phyloP scores from a whole-genome alignment of 2,329 filamentous ascomycete species.

The Pseudocercospora pini-densiflorae region DNA sequence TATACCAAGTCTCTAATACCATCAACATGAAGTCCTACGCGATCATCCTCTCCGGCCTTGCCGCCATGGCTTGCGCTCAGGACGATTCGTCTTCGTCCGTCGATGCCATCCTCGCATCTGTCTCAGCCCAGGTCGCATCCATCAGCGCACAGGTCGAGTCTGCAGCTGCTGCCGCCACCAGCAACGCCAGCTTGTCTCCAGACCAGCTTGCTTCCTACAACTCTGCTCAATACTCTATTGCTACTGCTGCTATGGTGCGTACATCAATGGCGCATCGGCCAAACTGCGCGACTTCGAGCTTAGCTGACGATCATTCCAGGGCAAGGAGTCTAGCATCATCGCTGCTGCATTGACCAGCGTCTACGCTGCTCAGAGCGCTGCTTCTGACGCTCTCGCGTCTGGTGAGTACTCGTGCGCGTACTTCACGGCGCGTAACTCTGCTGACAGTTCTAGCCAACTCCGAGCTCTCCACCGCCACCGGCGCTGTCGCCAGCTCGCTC shows the following conservation, averaged over 20 bases:
- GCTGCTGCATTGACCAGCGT: slow-evolving; percentile 22
- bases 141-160: slow-evolving; percentile 18
- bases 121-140: slow-evolving; percentile 18
- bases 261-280: not conserved
- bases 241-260: slow-evolving; percentile 23
- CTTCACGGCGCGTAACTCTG: not conserved
- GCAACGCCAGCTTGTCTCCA: slow-evolving; percentile 15
- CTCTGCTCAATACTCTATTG: slow-evolving; percentile 20
- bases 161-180: slow-evolving; percentile 19
- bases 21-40: slow-evolving; percentile 30
- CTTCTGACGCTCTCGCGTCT: slow-evolving; percentile 18
- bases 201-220: slow-evolving; percentile 25
- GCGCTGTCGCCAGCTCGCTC: slow-evolving; percentile 13
- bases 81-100: not conserved
- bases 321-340: slow-evolving; percentile 19
- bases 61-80: slow-evolving; percentile 30
- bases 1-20: not conserved
- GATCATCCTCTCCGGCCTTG: slow-evolving; percentile 31
- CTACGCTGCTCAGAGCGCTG: slow-evolving; percentile 16
- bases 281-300: not conserved
- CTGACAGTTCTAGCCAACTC: not conserved
- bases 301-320: slow-evolving; percentile 14
- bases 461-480: slow-evolving; percentile 20
- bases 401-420: not conserved
- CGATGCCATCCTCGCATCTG: slow-evolving; percentile 17